Evolutionary conservation across 495 filamentous ascomycete genomes (phyloP), one percentile per base, ranked within the genome.

Genomic region (Friedmanniomyces endolithicus): DNA sequence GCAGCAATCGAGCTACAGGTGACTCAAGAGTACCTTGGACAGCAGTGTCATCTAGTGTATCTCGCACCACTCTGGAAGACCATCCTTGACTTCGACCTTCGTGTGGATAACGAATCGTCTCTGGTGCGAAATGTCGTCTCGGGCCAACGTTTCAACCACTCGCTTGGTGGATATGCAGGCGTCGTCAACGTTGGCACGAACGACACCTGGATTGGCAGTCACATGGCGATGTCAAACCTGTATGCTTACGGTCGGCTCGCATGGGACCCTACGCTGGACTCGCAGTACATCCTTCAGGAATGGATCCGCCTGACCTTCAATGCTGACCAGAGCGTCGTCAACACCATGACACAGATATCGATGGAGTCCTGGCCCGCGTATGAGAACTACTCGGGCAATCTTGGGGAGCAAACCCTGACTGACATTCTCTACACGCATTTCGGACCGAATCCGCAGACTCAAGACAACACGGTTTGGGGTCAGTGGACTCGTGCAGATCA

Each of bases 321-420:
- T 7, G 60, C 70, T 11, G 72, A 83, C 53, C 63, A 58, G 0
- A 63, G 60, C 0, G 77, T 87, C 11, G 44, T 83, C 27, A 68
- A 81, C 22, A 75, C 73, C 12, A 77, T 87, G 17, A 79, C 75
- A 2, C 60, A 75, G 29, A 77, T 87, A 62, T 83, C 81, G 0
- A 79, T 87, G 77, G 72, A 72, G 9, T 85, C 82, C 0, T 85
- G 82, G 83, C 75, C 79, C 0, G 78, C 82, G 0, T 86, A 86
- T 53, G 82, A 85, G 67, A 78, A 79, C 60, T 85, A 86, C 66
- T 78, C 70, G 0, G 84, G 83, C 17, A 87, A 87, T 57, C 70
- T 87, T 0, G 84, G 84, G 16, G 76, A 82, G 19, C 83, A 86
- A 58, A 86, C 84, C 0, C 69, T 87, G 16, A 80, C 78, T 2